Evolutionary conservation across 352 stramenopile species (phyloP).

Genomic region (Achlya hypogyna): DNA sequence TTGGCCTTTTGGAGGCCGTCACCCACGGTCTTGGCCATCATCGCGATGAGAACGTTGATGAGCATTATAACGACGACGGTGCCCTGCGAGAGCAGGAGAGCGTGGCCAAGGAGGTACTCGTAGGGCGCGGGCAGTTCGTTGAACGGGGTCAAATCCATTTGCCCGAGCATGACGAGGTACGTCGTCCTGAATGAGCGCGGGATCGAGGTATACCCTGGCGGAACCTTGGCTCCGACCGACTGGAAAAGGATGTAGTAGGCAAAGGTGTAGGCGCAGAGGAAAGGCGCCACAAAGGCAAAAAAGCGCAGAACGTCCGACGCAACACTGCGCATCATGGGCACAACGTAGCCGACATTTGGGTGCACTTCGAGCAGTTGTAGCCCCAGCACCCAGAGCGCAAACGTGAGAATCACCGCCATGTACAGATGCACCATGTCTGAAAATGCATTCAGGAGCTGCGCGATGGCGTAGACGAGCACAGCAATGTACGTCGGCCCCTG

Average conservation of each 20-base stretch:
- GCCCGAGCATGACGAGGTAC: background rate
- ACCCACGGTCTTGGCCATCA: conserved; percentile 14
- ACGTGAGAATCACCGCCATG: too few species aligned
- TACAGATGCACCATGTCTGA: too few species aligned
- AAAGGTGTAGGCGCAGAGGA: background rate
- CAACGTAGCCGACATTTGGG: background rate
- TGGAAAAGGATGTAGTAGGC: background rate
- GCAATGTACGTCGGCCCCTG: too few species aligned
- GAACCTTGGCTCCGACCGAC: background rate
- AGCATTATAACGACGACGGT: conserved; percentile 9
- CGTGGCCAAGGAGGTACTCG: background rate
- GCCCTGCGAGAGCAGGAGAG: background rate
- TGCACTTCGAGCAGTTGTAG: background rate
- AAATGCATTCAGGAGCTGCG: too few species aligned
- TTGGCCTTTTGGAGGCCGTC: background rate
- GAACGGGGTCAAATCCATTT: background rate
- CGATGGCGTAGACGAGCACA: too few species aligned
- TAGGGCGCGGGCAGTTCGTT: background rate
- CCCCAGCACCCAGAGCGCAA: background rate
- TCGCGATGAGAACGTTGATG: conserved; percentile 5
- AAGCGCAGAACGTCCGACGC: background rate
- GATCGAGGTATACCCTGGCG: background rate
- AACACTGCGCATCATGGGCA: background rate
- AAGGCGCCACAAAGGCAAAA: background rate
- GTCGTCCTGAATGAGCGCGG: background rate